Percentiles rank a stretch among this genome's conserved stretches.
Evolutionary conservation across 352 stramenopile genomes (phyloP).

Genomic region (Blastocystis sp.): DNA sequence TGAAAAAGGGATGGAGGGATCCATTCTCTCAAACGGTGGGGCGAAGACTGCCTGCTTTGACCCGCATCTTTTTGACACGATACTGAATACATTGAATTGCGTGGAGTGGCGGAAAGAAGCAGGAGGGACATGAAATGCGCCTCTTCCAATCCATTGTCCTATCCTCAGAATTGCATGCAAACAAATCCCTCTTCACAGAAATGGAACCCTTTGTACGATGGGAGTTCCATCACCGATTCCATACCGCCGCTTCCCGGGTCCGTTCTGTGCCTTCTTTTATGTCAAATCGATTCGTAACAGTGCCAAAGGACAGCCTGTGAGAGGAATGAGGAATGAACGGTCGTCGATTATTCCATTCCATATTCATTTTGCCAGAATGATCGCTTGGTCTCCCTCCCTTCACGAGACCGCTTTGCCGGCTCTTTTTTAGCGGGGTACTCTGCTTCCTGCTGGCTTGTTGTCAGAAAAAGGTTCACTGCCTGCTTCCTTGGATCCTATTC

Average conservation of each 20-base stretch:
- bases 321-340: too few relatives aligned
- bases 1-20: neutral
- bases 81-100: neutral
- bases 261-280: too few relatives aligned
- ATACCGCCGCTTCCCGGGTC: too few relatives aligned
- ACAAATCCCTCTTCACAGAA: neutral
- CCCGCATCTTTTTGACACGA: neutral
- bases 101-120: neutral
- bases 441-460: neutral
- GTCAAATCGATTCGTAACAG: too few relatives aligned
- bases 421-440: neutral
- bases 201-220: neutral
- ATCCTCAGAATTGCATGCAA: neutral
- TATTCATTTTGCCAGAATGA: too few relatives aligned
- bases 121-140: neutral
- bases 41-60: neutral
- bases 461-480: neutral
- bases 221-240: too few relatives aligned
- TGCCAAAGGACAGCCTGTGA: too few relatives aligned
- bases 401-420: too few relatives aligned
- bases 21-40: neutral
- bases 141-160: neutral
- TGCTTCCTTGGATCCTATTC: neutral
- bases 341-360: too few relatives aligned
- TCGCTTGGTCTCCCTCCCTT: too few relatives aligned